Evolutionary conservation across 441 rosid species (phyloP), one percentile per base, ranked within the genome.

Genomic region (Monsonia emarginata): DNA sequence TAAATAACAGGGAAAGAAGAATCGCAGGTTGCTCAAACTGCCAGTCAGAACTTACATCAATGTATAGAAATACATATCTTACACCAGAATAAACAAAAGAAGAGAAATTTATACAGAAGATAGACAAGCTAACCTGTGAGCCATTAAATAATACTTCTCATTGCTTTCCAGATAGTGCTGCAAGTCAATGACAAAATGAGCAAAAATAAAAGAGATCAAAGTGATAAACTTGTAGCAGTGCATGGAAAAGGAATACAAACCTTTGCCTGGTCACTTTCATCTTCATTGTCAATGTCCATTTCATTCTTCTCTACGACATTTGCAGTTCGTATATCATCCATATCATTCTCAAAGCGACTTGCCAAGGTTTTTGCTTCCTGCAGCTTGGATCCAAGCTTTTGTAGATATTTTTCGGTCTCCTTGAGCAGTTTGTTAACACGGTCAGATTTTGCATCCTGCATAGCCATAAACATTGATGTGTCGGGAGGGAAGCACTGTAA

Each of bases 101-200:
- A 13, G 61, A 62, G 38, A 36, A 46, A 38, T 26, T 19, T 5
- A 31, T 60, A 32, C 31, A 67, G 28, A 63, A 61, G 44, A 54
- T 31, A 48, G 74, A 27, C 25, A 65, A 25, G 63, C 11, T 60
- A 25, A 91, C 98, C 98, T 91, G 77, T 91, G 98, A 64, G 98
- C 98, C 98, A 91, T 91, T 86, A 87, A 7, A 70, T 91, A 91
- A 82, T 91, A 91, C 79, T 91, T 91, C 73, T 91, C 98, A 72
- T 91, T 91, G 87, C 98, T 91, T 78, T 91, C 98, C 85, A 88
- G 54, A 71, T 89, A 91, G 76, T 91, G 96, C 98, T 91, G 92
- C 83, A 75, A 71, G 76, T 24, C 70, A 72, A 65, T n/a, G 61
- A 76, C 21, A 32, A 61, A 65, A 61, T 75, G 52, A 71, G 62